Percentiles rank a stretch among this genome's conserved stretches.
phyloP scores from a whole-genome alignment of 2,329 filamentous ascomycete genomes.

The Seiridium unicorne region DNA sequence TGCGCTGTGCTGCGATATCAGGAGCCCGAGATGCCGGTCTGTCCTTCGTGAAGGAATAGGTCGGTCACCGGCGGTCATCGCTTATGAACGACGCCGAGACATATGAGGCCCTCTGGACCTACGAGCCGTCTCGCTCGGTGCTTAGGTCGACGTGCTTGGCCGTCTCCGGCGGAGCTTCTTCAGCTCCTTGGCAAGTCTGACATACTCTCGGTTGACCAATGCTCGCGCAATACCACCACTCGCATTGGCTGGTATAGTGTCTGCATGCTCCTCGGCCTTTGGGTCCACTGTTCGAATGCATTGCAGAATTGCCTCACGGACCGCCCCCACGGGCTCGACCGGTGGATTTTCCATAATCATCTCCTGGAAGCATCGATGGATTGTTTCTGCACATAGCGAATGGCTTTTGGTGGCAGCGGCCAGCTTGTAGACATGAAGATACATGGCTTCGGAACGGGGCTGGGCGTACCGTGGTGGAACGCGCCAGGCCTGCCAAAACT shows the following conservation, averaged over 20 bases:
- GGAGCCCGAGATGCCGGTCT: not conserved
- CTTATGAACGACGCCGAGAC: not conserved
- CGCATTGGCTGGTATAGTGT: constrained; percentile 16
- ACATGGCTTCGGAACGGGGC: constrained; percentile 51
- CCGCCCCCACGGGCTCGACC: constrained; percentile 39
- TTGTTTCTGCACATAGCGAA: constrained; percentile 41
- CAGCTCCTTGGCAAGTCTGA: constrained; percentile 22
- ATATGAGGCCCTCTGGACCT: not conserved
- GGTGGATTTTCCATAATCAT: constrained; percentile 55
- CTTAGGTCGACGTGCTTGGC: not conserved
- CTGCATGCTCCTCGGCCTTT: constrained; percentile 34
- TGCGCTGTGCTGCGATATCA: not conserved
- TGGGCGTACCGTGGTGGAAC: constrained; percentile 48
- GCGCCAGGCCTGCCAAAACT: constrained; percentile 62
- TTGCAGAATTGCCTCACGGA: constrained; percentile 48
- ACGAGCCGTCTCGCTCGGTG: not conserved
- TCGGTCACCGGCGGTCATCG: constrained; percentile 4
- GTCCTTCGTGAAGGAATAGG: not conserved
- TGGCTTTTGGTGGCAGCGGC: constrained; percentile 44
- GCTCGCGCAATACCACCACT: not conserved
- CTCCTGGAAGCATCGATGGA: constrained; percentile 56
- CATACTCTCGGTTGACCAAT: constrained; percentile 27
- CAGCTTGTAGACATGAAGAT: constrained; percentile 49
- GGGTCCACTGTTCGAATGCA: constrained; percentile 58
- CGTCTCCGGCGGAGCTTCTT: not conserved